Conservation (phyloP, 768 basidiomycete genomes). For the Termitomyces sp. region DNA sequence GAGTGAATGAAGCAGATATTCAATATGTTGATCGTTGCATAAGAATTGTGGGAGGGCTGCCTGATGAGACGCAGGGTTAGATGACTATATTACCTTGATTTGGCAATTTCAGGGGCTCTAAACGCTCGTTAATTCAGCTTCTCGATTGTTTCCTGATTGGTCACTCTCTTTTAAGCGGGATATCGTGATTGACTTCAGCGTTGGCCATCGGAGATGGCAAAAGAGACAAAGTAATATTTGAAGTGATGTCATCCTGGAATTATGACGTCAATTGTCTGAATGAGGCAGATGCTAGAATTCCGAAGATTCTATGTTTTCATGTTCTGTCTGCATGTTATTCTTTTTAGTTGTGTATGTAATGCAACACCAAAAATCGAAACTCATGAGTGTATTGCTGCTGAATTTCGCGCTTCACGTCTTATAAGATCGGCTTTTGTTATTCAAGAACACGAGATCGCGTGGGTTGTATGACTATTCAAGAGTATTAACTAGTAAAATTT, state of each 20-base stretch:
- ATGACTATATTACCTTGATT: too few species aligned
- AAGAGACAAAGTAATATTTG: too few species aligned
- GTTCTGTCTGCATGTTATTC: neutral
- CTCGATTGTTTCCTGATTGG: too few species aligned
- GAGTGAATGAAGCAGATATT: too few species aligned
- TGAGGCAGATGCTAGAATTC: neutral
- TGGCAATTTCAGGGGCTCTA: too few species aligned
- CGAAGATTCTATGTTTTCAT: neutral
- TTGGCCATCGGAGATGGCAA: too few species aligned
- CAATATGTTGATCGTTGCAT: too few species aligned
- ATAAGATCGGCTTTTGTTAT: neutral
- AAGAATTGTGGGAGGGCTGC: too few species aligned
- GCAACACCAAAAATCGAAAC: neutral
- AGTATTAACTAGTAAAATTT: neutral
- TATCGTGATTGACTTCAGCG: constrained; percentile 1
- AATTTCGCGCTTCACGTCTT: neutral
- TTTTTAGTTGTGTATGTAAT: neutral
- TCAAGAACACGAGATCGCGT: neutral
- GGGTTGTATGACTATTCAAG: neutral
- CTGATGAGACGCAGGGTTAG: too few species aligned
- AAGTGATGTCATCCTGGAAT: constrained; percentile 6
- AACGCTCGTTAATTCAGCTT: too few species aligned
- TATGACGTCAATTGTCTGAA: neutral
- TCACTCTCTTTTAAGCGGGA: too few species aligned
- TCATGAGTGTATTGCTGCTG: neutral